A percentile compares a stretch with the other conserved stretches of the same genome.
Evolutionary conservation across 2,329 filamentous ascomycete species (phyloP).

Genomic region (Hypoxylon sp.): DNA sequence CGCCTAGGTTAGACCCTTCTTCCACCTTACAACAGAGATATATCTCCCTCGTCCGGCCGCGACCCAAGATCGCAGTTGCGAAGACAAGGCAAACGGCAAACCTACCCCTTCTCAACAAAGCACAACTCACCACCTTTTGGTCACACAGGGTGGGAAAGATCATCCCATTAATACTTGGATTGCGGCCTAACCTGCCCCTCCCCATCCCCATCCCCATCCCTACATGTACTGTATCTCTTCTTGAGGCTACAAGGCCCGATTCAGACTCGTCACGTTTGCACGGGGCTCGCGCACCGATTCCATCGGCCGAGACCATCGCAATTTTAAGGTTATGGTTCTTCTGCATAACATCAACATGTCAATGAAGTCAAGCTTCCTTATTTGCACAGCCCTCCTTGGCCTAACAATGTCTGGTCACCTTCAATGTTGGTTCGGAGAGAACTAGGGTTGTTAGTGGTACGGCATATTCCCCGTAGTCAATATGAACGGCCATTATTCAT

Average conservation of each 20-base stretch:
- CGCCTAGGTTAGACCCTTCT: background rate
- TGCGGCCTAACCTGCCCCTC: background rate
- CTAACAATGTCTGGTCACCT: conserved; percentile 7
- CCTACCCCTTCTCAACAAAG: background rate
- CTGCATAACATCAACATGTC: conserved; percentile 12
- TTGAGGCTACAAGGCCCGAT: background rate
- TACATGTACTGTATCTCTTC: background rate
- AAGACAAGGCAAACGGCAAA: conserved; percentile 8
- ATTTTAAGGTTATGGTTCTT: conserved; percentile 1
- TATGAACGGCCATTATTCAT: conserved; percentile 1
- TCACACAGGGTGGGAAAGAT: conserved; percentile 12
- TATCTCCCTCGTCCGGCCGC: conserved; percentile 7
- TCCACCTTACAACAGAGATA: conserved; percentile 3
- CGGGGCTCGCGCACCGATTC: conserved; percentile 10
- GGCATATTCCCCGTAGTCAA: background rate
- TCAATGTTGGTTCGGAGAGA: conserved; percentile 15
- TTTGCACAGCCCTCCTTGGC: conserved; percentile 20
- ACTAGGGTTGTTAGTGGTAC: conserved; percentile 35
- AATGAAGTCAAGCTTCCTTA: conserved; percentile 29
- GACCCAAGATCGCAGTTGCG: background rate
- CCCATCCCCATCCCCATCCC: background rate
- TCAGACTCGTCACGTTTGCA: conserved; percentile 7
- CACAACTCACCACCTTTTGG: conserved; percentile 10
- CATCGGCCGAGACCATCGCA: background rate
- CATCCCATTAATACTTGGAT: background rate